These are phyloP conservation scores for Polyporus tsugae DNA, from an alignment of 1,284 basidiomycete genomes.

Conservation along the genomic window DNA sequence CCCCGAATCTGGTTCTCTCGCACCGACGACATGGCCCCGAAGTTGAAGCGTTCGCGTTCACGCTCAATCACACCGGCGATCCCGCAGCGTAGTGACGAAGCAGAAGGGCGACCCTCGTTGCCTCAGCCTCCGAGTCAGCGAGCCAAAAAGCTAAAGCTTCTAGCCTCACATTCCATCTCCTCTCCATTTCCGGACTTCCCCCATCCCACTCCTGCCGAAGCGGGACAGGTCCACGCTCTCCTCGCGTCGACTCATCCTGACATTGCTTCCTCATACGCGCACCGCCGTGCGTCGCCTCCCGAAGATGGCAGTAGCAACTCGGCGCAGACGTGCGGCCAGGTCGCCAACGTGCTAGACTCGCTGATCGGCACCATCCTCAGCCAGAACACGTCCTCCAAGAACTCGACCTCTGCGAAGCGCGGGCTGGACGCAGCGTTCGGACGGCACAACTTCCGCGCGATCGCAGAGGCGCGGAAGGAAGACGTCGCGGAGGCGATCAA, in stretches of 20 bases:
- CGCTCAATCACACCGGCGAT: constrained; percentile 30
- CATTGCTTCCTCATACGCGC: constrained; percentile 27
- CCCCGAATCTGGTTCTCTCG: constrained; percentile 1
- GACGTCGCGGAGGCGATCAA: constrained; percentile 69
- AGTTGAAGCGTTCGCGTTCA: constrained; percentile 36
- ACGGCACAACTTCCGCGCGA: constrained; percentile 65
- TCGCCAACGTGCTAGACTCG: constrained; percentile 74
- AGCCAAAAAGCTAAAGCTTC: constrained; percentile 61
- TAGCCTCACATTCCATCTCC: constrained; percentile 49
- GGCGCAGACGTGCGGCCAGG: constrained; percentile 60
- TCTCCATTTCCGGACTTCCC: constrained; percentile 65
- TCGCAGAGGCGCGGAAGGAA: constrained; percentile 59
- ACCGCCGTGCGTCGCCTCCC: constrained; percentile 28
- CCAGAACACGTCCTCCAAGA: constrained; percentile 75
- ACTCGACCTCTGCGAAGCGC: constrained; percentile 71
- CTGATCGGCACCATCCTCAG: constrained; percentile 78
- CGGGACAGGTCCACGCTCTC: constrained; percentile 54
- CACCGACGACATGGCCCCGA: constrained; percentile 31
- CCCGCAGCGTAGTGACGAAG: constrained; percentile 20
- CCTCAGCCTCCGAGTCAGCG: constrained; percentile 29
- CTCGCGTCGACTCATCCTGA: constrained; percentile 47
- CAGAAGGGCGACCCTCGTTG: constrained; percentile 2
- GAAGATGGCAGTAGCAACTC: constrained; percentile 48
- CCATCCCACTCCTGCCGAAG: constrained; percentile 60
- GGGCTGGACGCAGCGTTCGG: constrained; percentile 68